Base-by-base conservation (phyloP, 2,329 filamentous ascomycete species). In the Alternaria hordeiaustralica region DNA sequence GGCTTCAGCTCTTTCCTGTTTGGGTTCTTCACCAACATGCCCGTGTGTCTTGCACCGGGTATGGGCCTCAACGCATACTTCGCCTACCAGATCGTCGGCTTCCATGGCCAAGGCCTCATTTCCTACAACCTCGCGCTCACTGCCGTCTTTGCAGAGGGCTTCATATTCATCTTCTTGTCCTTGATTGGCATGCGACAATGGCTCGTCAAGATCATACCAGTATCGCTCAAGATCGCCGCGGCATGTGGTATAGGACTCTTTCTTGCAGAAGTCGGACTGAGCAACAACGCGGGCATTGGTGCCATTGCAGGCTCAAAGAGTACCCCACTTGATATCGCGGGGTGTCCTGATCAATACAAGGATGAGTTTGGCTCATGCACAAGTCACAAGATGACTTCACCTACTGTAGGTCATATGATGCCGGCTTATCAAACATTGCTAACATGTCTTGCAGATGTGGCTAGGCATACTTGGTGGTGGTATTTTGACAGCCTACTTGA, bases 231-330 rank as follows among this genome's bases (percentile, higher is more conserved):
- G 81, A 88, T 96, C 63, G 93, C 93, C 11, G 94, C 91, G 13
- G 92, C 92, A 61, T 92, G 92, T 63, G 93, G 93, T 68, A 96
- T 97, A 67, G 93, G 93, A 11, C 83, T 97, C 1, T 96, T 95
- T 78, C 85, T 96, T 59, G 89, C 90, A 18, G 82, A 92, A 55
- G 91, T 93, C 65, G 90, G 90, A 11, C 83, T 93, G 56, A 94
- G 92, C 2, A 93, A 94, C 77, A 89, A 87, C 71, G 90, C 93
- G 69, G 93, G 93, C 63, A 94, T 97, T 73, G 93, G 93, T 25
- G 85, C 93, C 23, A 86, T 96, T 51, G 89, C 90, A 10, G 92
- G 92, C 11, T 64, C 71, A 33, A 85, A 84, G 15, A 79, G 76
- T 1, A 93, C 91, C 0, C 93, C 93, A 1, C 81, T 94, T 33